A percentile compares a stretch with the other conserved stretches of the same genome.
Conservation (phyloP, 2,329 filamentous ascomycete genomes). For the Arthrobotrys sinensis region DNA sequence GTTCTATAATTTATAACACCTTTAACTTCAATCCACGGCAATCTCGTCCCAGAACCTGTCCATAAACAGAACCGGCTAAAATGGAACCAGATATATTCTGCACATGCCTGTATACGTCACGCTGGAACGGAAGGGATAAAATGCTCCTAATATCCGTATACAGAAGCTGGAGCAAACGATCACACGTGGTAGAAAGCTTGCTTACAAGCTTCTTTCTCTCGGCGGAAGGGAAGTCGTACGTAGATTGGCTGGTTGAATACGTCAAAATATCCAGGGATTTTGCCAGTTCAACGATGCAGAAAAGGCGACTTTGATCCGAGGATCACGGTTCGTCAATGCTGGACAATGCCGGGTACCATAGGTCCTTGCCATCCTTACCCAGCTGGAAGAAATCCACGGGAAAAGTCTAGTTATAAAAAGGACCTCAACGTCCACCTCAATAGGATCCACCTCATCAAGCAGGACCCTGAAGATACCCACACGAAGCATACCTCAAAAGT, state of each 20-base stretch:
- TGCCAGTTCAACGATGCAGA: constrained; percentile 42
- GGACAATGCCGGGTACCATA: constrained; percentile 17
- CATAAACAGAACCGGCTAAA: constrained; percentile 52
- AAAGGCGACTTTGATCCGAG: constrained; percentile 40
- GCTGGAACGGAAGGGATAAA: constrained; percentile 50
- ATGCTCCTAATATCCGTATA: constrained; percentile 51
- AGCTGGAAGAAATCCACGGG: neutral
- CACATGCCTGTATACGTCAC: constrained; percentile 8
- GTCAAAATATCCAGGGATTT: constrained; percentile 52
- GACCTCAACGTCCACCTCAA: constrained; percentile 1
- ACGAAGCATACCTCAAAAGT: constrained; percentile 12
- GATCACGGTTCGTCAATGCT: constrained; percentile 39
- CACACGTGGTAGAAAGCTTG: constrained; percentile 52
- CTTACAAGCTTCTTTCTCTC: constrained; percentile 33
- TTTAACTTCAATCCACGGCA: constrained; percentile 51
- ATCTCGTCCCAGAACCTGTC: constrained; percentile 41
- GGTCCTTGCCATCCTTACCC: constrained; percentile 7
- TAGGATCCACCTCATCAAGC: constrained; percentile 9
- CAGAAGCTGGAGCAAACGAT: neutral
- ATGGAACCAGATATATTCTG: constrained; percentile 53
- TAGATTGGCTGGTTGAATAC: constrained; percentile 48
- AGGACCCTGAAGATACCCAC: constrained; percentile 8
- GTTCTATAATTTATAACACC: constrained; percentile 44
- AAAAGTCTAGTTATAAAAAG: constrained; percentile 24
- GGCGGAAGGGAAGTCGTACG: constrained; percentile 57